phyloP scores from a whole-genome alignment of 768 basidiomycete genomes.

The Termitomyces sp. region DNA sequence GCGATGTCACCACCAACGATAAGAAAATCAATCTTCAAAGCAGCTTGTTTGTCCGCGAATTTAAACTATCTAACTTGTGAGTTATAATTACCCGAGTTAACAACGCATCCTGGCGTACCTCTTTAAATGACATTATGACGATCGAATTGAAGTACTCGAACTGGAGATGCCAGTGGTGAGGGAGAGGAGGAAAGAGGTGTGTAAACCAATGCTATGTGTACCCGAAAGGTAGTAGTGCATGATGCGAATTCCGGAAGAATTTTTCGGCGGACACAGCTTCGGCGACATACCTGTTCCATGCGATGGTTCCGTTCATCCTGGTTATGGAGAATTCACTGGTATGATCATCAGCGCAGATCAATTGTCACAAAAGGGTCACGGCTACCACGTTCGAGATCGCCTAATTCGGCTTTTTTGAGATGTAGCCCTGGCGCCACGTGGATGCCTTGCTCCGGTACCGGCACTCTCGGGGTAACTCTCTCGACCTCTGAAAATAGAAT shows the following conservation, averaged over 20 bases:
- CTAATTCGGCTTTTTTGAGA: no score
- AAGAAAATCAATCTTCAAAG: slow-evolving; percentile 9
- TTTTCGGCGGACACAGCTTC: not conserved
- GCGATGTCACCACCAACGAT: slow-evolving; percentile 42
- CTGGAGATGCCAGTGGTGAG: not conserved
- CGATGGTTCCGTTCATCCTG: slow-evolving; percentile 2
- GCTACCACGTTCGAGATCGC: not conserved
- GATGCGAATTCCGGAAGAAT: not conserved
- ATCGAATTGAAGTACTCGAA: not conserved
- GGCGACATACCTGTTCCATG: not conserved
- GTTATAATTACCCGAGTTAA: not conserved
- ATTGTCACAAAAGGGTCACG: not conserved
- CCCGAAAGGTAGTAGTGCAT: not conserved
- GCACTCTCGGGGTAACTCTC: no score
- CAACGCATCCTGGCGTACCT: not conserved
- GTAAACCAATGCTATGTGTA: not conserved
- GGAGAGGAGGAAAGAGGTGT: not conserved
- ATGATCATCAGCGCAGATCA: not conserved
- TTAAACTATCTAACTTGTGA: slow-evolving; percentile 5
- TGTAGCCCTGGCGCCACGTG: no score
- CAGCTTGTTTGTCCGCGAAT: not conserved
- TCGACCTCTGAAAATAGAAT: no score
- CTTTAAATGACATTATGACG: not conserved
- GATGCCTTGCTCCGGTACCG: no score
- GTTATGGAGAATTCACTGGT: not conserved